These are phyloP conservation scores for Geotrichum australiense DNA, from an alignment of 1,139 yeast genomes.

Conservation along the genomic window DNA sequence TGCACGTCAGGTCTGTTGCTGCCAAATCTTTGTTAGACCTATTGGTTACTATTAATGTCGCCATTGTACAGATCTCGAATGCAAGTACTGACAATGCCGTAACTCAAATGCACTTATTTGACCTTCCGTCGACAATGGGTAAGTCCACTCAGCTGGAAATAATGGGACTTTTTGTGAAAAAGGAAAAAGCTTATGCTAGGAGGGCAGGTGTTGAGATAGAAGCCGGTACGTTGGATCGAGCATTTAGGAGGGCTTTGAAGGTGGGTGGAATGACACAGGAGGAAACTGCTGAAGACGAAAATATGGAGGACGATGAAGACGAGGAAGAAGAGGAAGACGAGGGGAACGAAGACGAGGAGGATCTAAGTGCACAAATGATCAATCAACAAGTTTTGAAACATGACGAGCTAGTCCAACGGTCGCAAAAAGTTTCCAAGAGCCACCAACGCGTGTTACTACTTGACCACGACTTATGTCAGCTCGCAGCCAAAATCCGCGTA, in stretches of 20 bases:
- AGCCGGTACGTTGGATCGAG: conserved; percentile 14
- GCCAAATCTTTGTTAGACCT: conserved; percentile 16
- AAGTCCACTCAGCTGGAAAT: conserved; percentile 17
- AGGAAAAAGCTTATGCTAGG: conserved; percentile 21
- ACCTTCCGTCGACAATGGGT: conserved; percentile 15
- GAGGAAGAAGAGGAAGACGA: conserved; percentile 8
- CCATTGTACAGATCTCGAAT: conserved; percentile 15
- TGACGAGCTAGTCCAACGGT: conserved; percentile 9
- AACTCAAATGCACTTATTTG: conserved; percentile 11
- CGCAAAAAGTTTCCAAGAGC: conserved; percentile 5
- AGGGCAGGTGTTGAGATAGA: conserved; percentile 18
- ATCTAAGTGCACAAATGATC: conserved; percentile 1
- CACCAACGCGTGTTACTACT: conserved; percentile 13
- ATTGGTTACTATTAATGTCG: conserved; percentile 17
- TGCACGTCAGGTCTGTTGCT: conserved; percentile 14
- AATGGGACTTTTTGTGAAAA: conserved; percentile 22
- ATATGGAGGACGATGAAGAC: conserved; percentile 1
- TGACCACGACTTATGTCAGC: conserved; percentile 19
- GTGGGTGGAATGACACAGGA: neutral
- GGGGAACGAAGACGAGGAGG: conserved; percentile 14
- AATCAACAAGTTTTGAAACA: conserved; percentile 12
- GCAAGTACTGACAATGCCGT: conserved; percentile 8
- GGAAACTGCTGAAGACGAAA: conserved; percentile 5
- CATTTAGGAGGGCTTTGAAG: conserved; percentile 7
- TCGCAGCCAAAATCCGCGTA: conserved; percentile 23